These are phyloP conservation scores for Xylaria castorea DNA, from an alignment of 495 filamentous ascomycete species.

Conservation along the genomic window DNA sequence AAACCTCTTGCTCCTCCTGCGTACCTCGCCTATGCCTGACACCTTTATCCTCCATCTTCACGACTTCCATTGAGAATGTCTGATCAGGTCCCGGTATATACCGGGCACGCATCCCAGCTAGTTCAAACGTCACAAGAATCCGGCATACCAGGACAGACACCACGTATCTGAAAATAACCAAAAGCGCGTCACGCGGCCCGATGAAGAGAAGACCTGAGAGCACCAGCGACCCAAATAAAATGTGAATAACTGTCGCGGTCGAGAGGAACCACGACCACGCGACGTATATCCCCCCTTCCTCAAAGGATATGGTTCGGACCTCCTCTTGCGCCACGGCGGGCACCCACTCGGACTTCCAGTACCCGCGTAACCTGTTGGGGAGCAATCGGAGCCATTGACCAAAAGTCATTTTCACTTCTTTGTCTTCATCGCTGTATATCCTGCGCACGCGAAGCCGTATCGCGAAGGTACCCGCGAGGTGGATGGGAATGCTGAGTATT, in stretches of 20 bases:
- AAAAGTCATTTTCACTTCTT: not conserved
- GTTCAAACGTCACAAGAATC: constrained; percentile 34
- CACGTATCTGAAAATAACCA: constrained; percentile 32
- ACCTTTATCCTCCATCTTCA: not conserved
- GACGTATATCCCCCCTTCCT: constrained; percentile 28
- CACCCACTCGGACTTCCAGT: constrained; percentile 22
- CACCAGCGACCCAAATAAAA: constrained; percentile 40
- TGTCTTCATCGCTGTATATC: constrained; percentile 2
- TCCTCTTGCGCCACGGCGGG: constrained; percentile 14
- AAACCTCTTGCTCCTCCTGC: not conserved
- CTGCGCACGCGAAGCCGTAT: constrained; percentile 26
- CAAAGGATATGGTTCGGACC: constrained; percentile 26
- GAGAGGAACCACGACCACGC: constrained; percentile 31
- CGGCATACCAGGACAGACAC: constrained; percentile 37
- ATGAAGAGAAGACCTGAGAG: constrained; percentile 43
- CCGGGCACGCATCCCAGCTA: constrained; percentile 24
- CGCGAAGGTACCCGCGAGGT: constrained; percentile 29
- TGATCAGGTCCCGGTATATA: not conserved
- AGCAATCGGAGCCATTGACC: constrained; percentile 14
- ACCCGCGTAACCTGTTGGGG: constrained; percentile 1
- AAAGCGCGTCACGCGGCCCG: constrained; percentile 29
- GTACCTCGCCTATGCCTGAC: not conserved
- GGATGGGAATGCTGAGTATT: constrained; percentile 31
- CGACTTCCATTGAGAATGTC: not conserved
- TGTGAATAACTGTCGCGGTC: constrained; percentile 27